phyloP scores from a whole-genome alignment of 2,329 filamentous ascomycete genomes.

The Epichloe aotearoae region DNA sequence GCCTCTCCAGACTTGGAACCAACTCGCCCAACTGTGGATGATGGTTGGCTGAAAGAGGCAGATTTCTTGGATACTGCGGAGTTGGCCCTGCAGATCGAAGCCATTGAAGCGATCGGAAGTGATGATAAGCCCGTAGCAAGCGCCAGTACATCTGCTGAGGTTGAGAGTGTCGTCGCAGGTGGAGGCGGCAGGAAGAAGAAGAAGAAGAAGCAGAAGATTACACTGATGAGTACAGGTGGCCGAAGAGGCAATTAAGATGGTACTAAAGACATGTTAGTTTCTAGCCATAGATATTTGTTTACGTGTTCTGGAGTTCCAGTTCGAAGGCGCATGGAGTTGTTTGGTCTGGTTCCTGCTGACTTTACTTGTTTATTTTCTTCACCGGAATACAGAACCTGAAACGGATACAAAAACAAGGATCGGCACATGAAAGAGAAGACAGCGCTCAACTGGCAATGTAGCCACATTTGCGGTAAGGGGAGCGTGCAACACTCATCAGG shows the following conservation, averaged over 20 bases:
- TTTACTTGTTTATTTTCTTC: neutral
- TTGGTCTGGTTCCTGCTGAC: neutral
- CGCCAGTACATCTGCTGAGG: slow-evolving; percentile 6
- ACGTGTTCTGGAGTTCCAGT: neutral
- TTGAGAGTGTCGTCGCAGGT: slow-evolving; percentile 11
- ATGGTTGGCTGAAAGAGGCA: slow-evolving; percentile 80
- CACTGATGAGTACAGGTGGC: slow-evolving; percentile 56
- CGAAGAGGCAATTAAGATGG: slow-evolving; percentile 27
- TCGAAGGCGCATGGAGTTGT: neutral
- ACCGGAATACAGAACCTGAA: neutral
- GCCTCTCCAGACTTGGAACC: slow-evolving; percentile 41
- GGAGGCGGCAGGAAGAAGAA: slow-evolving; percentile 35
- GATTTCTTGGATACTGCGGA: slow-evolving; percentile 54
- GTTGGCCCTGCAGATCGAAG: slow-evolving; percentile 44
- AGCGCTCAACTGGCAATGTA: too few species aligned
- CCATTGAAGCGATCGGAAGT: slow-evolving; percentile 29
- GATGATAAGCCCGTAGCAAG: slow-evolving; percentile 9
- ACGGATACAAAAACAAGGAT: neutral
- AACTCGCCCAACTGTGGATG: slow-evolving; percentile 33
- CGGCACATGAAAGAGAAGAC: too few species aligned
- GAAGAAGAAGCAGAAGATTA: slow-evolving; percentile 63
- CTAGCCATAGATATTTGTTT: neutral
- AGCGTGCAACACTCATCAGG: too few species aligned
- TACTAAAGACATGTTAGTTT: neutral
- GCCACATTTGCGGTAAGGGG: too few species aligned